These are phyloP conservation scores for Dittrichia graveolens DNA, from an alignment of 129 eudicot species.

Conservation along the genomic window DNA sequence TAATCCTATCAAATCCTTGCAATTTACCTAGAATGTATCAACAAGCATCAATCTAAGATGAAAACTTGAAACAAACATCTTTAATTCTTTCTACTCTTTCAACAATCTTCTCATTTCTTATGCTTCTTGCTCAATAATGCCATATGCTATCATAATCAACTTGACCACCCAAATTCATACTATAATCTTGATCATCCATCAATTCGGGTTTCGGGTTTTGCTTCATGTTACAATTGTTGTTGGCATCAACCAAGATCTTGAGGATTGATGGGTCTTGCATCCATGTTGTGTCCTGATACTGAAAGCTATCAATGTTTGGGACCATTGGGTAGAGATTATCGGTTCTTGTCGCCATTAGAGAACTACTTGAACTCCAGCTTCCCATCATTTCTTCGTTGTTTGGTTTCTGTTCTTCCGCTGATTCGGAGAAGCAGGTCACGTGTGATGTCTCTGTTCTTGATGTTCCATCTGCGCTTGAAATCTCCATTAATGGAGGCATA, in stretches of 20 bases:
- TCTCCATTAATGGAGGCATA: conserved; percentile 66
- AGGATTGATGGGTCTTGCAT: conserved; percentile 64
- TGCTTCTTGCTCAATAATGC: conserved; percentile 51
- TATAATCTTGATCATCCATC: conserved; percentile 47
- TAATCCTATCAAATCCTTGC: conserved; percentile 37
- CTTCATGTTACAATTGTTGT: conserved; percentile 28
- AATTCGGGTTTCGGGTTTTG: conserved; percentile 36
- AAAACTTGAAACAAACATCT: conserved; percentile 19
- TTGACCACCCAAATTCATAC: conserved; percentile 40
- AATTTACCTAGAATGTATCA: conserved; percentile 35
- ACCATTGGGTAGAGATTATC: conserved; percentile 23
- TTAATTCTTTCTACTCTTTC: conserved; percentile 13
- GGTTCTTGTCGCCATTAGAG: conserved; percentile 28
- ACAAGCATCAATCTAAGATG: conserved; percentile 25
- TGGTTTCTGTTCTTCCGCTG: conserved; percentile 50
- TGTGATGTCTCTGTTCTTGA: conserved; percentile 44
- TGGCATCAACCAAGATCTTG: conserved; percentile 44
- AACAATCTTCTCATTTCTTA: conserved; percentile 10
- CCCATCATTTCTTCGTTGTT: conserved; percentile 31
- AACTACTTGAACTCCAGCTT: conserved; percentile 31
- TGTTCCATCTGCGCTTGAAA: conserved; percentile 48
- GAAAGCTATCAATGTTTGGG: conserved; percentile 36
- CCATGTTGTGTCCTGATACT: conserved; percentile 44
- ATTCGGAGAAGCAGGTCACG: conserved; percentile 87
- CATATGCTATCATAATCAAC: conserved; percentile 65